These are phyloP conservation scores for Ceratobasidium sp. DNA, from an alignment of 1,284 basidiomycete genomes.

Conservation along the genomic window DNA sequence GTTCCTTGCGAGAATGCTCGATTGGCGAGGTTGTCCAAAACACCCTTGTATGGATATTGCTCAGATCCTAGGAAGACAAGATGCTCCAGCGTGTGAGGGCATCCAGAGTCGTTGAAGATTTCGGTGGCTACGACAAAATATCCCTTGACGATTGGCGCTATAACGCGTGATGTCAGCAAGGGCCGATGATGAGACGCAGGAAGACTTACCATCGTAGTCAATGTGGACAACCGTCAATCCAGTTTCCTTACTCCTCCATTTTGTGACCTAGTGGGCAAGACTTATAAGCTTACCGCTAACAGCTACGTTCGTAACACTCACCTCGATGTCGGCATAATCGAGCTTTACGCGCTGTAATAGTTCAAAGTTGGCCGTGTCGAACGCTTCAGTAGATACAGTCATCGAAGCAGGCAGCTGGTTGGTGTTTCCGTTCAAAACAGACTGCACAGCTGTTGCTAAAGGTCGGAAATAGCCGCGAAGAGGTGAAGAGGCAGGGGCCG, in stretches of 20 bases:
- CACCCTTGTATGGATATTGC: conserved; percentile 96
- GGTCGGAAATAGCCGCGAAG: conserved; percentile 10
- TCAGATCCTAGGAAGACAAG: conserved; percentile 95
- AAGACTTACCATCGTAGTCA: conserved; percentile 77
- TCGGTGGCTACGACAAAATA: conserved; percentile 95
- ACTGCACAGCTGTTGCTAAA: conserved; percentile 33
- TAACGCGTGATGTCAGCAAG: conserved; percentile 38
- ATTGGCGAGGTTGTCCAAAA: conserved; percentile 97
- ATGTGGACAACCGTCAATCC: conserved; percentile 83
- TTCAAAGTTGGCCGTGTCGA: conserved; percentile 71
- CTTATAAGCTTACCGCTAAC: neutral
- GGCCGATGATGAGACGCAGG: conserved; percentile 40
- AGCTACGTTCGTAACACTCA: neutral
- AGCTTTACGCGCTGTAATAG: conserved; percentile 76
- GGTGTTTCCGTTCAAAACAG: conserved; percentile 2
- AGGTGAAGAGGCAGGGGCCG: neutral
- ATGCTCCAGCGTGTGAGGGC: conserved; percentile 94
- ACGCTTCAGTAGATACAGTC: conserved; percentile 24
- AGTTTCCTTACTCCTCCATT: conserved; percentile 83
- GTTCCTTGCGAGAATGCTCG: conserved; percentile 95
- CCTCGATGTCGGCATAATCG: conserved; percentile 75
- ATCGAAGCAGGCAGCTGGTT: conserved; percentile 3
- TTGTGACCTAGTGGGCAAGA: conserved; percentile 63
- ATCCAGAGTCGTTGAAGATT: conserved; percentile 93
- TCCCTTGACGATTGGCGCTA: conserved; percentile 90